Base-by-base conservation (phyloP, 345 rosid species). In the Adansonia digitata region DNA sequence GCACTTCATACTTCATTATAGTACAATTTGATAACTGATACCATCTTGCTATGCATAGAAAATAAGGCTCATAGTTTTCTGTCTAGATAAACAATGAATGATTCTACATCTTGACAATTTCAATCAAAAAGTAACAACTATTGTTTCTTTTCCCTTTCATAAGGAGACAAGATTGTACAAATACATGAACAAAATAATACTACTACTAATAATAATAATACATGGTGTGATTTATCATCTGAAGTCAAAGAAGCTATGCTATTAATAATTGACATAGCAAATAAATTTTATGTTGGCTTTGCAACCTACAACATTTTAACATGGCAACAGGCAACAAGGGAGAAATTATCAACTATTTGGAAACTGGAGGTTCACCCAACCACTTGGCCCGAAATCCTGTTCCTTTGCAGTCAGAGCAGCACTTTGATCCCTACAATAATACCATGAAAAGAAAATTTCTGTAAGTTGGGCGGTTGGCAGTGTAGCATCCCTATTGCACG, bases 321-420 rank as follows among this genome's bases (percentile, higher is more conserved):
- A 22, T 29, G 57, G 42, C 42, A 27, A 27, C 39, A 46, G 26
- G 39, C 37, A 67, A 46, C 7, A 46, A 29, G 15, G 3, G 59
- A 69, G 27, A 68, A 69, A 48, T 52, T 18, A 69, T 31, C 40
- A 6, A 5, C 87, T 89, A 82, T 74, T 83, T 84, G 15, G 86
- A 71, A 57, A 82, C 75, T 2, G 91, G 86, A 80, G 94, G 94
- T 78, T 88, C 77, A 73, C 85, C 92, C 88, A 94, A 84, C 97
- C 98, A 94, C 82, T 88, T 88, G 68, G 98, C 98, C n/a, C 97
- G 97, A 80, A 90, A 94, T 2, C 98, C 94, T 1, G 98, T 94
- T 82, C 97, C 98, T 80, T 94, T 86, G 74, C 98, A 92, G 81
- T 90, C 89, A 1, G 80, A 73, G 80, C 97, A 91, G 83, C 86